phyloP scores from a whole-genome alignment of 176 grass and related monocot genomes.

The Musa itinerans region DNA sequence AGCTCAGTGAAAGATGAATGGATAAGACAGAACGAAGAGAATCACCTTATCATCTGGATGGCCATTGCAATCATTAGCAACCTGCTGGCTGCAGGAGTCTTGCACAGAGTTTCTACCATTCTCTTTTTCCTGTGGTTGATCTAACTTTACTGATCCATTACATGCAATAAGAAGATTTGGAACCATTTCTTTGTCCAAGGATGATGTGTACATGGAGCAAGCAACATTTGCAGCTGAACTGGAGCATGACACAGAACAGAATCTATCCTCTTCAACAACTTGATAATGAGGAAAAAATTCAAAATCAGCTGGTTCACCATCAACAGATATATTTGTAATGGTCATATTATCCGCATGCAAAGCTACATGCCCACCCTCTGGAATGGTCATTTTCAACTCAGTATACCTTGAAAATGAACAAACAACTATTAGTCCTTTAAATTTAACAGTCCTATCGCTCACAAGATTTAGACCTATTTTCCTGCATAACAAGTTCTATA shows the following conservation, averaged over 20 bases:
- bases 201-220: slow-evolving; percentile 57
- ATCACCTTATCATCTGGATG: slow-evolving; percentile 35
- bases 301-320: slow-evolving; percentile 67
- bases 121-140: slow-evolving; percentile 38
- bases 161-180: slow-evolving; percentile 70
- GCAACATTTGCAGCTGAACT: slow-evolving; percentile 80
- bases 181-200: slow-evolving; percentile 56
- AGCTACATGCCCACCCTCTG: slow-evolving; percentile 56
- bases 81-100: slow-evolving; percentile 29
- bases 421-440: background rate
- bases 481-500: background rate
- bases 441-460: background rate
- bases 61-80: slow-evolving; percentile 53
- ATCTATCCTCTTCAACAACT: slow-evolving; percentile 50
- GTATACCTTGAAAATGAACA: slow-evolving; percentile 63
- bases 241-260: slow-evolving; percentile 66
- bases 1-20: background rate
- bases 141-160: slow-evolving; percentile 42
- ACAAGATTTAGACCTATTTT: background rate
- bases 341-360: slow-evolving; percentile 81
- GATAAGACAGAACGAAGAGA: background rate
- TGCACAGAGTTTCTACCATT: slow-evolving; percentile 33
- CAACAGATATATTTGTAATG: slow-evolving; percentile 64
- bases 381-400: slow-evolving; percentile 62
- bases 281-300: slow-evolving; percentile 72